Conservation (phyloP, 306 rosid species). For the Cucurbita moschata region DNA sequence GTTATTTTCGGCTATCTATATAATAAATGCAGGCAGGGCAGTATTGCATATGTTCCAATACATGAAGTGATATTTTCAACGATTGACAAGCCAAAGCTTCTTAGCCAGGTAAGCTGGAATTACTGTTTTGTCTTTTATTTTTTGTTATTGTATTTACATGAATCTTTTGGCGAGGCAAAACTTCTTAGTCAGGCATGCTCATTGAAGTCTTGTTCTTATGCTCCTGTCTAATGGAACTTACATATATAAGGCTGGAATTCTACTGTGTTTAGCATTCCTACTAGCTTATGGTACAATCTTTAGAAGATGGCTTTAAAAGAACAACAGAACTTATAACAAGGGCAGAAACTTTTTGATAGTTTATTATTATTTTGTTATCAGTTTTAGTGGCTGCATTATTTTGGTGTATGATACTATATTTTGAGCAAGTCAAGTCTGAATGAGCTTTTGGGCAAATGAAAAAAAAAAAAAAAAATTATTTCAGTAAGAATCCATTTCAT, state of each 20-base stretch:
- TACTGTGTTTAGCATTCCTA: not conserved
- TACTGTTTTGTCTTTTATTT: not conserved
- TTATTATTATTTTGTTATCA: not conserved
- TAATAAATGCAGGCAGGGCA: constrained; percentile 50
- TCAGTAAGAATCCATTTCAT: not conserved
- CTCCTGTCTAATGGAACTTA: not conserved
- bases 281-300: not conserved
- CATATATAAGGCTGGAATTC: not conserved
- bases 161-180: constrained; percentile 49
- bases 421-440: not conserved
- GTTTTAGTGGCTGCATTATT: not conserved
- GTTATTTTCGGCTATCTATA: not conserved
- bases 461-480: not conserved
- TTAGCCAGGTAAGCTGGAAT: constrained; percentile 69
- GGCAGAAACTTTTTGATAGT: not conserved
- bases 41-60: constrained; percentile 25
- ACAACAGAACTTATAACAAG: not conserved
- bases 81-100: constrained; percentile 89
- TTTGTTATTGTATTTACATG: not conserved
- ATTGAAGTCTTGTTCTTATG: not conserved
- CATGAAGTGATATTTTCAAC: constrained; percentile 94
- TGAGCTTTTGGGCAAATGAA: not conserved
- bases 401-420: not conserved
- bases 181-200: constrained; percentile 64
- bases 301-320: not conserved